Conservation (phyloP, 805 yeast genomes). For the Metschnikowia shivogae region DNA sequence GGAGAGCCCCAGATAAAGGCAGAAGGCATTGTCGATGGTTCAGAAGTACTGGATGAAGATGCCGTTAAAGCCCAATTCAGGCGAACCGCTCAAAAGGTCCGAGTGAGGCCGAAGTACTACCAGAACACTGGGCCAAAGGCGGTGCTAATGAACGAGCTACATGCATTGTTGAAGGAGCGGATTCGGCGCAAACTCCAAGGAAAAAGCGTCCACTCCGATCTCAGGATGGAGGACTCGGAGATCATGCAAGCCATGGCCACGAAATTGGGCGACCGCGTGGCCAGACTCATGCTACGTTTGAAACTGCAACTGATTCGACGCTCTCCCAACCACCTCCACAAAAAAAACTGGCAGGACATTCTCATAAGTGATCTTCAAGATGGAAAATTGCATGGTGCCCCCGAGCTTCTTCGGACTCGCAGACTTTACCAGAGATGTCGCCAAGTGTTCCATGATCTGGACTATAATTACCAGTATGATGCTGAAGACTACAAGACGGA, state of each 20-base stretch:
- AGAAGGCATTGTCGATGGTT: background rate
- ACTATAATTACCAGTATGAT: conserved; percentile 28
- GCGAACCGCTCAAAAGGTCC: background rate
- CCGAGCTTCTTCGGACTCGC: conserved; percentile 9
- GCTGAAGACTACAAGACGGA: conserved; percentile 9
- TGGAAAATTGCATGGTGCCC: conserved; percentile 1
- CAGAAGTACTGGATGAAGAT: background rate
- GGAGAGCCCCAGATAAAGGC: background rate
- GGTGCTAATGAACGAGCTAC: conserved; percentile 17
- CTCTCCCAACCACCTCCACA: background rate
- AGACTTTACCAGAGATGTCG: conserved; percentile 24
- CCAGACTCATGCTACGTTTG: conserved; percentile 1
- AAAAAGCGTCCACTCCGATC: background rate
- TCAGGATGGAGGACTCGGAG: conserved; percentile 4
- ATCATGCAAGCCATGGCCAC: conserved; percentile 12
- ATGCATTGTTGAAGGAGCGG: conserved; percentile 9
- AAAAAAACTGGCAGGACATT: conserved; percentile 16
- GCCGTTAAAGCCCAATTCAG: background rate
- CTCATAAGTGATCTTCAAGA: conserved; percentile 7
- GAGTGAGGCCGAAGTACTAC: conserved; percentile 3
- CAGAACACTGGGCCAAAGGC: conserved; percentile 7
- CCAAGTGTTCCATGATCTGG: conserved; percentile 21
- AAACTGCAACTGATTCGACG: background rate
- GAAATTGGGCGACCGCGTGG: conserved; percentile 11
- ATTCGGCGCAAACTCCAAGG: conserved; percentile 3